Conservation (phyloP, 306 rosid genomes). For the Pyrus bretschneideri region DNA sequence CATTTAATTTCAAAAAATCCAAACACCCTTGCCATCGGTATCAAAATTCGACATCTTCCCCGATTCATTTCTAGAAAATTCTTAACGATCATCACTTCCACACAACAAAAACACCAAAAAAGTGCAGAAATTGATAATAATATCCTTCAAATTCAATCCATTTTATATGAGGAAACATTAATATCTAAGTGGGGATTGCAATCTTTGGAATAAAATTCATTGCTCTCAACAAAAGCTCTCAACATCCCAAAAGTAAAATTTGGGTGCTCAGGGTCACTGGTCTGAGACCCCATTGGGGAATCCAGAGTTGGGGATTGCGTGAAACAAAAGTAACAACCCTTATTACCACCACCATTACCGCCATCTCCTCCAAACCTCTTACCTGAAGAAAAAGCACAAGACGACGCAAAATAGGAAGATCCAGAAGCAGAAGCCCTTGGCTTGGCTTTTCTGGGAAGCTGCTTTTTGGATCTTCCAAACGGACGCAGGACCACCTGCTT, state of each 20-base stretch:
- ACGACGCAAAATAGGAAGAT: not conserved
- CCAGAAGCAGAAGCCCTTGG: slow-evolving; percentile 20
- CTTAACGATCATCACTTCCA: not conserved
- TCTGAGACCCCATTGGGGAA: slow-evolving; percentile 34
- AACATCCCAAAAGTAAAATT: slow-evolving; percentile 49
- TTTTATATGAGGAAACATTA: not conserved
- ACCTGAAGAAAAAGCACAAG: slow-evolving; percentile 24
- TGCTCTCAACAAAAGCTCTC: slow-evolving; percentile 51
- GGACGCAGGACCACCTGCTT: slow-evolving; percentile 33
- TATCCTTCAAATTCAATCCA: slow-evolving; percentile 1
- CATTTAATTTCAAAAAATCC: not conserved
- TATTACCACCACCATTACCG: slow-evolving; percentile 10
- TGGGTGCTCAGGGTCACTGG: slow-evolving; percentile 51
- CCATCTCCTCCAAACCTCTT: slow-evolving; percentile 15
- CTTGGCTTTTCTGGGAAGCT: slow-evolving; percentile 21
- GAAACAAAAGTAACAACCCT: slow-evolving; percentile 60
- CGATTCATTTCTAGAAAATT: slow-evolving; percentile 1
- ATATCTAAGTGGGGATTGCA: slow-evolving; percentile 60
- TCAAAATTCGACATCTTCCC: not conserved
- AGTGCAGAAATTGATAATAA: not conserved
- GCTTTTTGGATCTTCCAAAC: slow-evolving; percentile 37
- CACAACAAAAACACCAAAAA: not conserved
- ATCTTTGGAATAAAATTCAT: slow-evolving; percentile 61
- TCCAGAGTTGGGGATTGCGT: slow-evolving; percentile 37
- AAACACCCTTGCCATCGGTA: not conserved